Base-by-base conservation (phyloP, 1,284 basidiomycete genomes). In the Irpex sp. region DNA sequence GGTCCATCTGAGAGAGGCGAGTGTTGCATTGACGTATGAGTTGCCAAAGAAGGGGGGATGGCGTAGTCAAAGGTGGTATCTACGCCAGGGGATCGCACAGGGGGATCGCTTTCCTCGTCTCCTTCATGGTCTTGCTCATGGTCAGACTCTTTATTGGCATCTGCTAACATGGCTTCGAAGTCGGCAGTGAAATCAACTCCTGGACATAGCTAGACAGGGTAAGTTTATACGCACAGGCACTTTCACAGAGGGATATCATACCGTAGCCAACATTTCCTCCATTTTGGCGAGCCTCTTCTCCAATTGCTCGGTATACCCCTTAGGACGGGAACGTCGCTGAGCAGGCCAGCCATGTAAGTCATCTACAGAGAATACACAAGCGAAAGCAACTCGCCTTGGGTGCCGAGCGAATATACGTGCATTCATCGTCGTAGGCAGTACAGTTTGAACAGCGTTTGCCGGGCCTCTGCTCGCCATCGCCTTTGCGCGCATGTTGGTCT, bases 381-480 rank as follows among this genome's bases (percentile, higher is more conserved):
- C n/a, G 57, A 49, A 46, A 51, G 46, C 35, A 36, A 36, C 72
- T 77, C 47, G 61, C 87, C 87, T 80, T 87, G 86, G 46, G 86
- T 82, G 1, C 83, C 81, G 67, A 89, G 86, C 53, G 53, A 54
- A 90, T 77, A 71, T 92, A 93, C 0, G 88, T 91, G 75, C 91
- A 93, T 1, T 88, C 85, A 15, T 84, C 79, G 61, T 77, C 84
- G 68, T 86, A 88, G 5, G 89, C 81, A 19, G 83, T 76, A 71
- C 92, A 94, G 70, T 91, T 92, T 0, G 90, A 88, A 70, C 92
- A 94, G 61, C 78, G 76, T 62, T 84, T 85, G 13, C 80, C 81
- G 3, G 80, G 81, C 81, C 83, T 86, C 68, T 62, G 61, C 6
- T 51, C 61, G 5, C 63, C 61, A 46, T 65, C 63, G 46, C 63